Base-by-base conservation (phyloP, 192 early-diverging fungal species). In the Linnemannia hyalina region DNA sequence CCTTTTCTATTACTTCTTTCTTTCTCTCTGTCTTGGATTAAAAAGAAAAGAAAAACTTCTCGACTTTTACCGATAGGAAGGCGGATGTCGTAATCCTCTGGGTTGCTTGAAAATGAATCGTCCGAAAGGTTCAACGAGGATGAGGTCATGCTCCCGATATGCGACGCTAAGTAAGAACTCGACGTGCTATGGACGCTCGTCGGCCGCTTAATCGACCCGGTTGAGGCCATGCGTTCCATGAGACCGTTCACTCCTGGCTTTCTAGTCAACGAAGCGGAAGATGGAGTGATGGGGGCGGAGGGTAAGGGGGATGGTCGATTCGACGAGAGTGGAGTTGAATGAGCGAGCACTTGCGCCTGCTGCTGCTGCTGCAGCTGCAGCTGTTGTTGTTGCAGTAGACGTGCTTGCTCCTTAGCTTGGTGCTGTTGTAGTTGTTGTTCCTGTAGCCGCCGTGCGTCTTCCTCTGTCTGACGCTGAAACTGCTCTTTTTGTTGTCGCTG, bases 41-140 rank as follows among this genome's bases (percentile, higher is more conserved):
- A 41, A 10, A 38, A 70, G 13, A 7, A 22, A 70, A 22, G 42
- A 70, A 73, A 73, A 73, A 49, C 20, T 49, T 41, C 70, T 71
- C 29, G 44, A 46, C 49, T 22, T 18, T 54, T 73, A 86, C 84
- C 84, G 23, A 86, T 86, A 10, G 84, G 79, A 71, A 65, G 54
- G 10, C 80, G 78, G 42, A 86, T 68, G 36, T 86, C 84, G 68
- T 86, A 86, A 49, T 86, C 84, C 63, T 86, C 84, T 52, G 84
- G 84, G 38, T 86, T 86, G 54, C 81, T 86, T 57, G 84, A 86
- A 49, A 86, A 86, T 46, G 80, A 54, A 57, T 86, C 84, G 47
- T 86, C 84, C 23, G 71, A 75, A 20, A 73, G 36, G 36, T 32
- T 70, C 35, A 78, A 68, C 6, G 70, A 47, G 57, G 44, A 71